Conservation (phyloP, 116 monocot species). For the Trichopus zeylanicus region DNA sequence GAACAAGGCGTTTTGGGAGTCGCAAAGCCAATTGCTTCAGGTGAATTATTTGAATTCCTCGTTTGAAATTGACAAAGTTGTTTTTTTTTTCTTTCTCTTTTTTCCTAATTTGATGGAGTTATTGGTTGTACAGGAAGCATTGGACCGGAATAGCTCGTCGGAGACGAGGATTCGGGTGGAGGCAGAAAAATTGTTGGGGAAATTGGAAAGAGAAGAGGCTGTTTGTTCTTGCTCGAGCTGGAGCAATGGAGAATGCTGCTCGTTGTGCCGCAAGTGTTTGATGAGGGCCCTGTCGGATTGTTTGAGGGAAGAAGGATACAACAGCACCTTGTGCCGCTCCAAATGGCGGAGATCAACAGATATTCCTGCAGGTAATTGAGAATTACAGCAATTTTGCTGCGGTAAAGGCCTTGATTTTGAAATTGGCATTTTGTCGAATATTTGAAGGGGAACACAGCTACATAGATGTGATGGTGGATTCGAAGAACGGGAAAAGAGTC, state of each 20-base stretch:
- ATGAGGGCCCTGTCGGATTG: constrained; percentile 24
- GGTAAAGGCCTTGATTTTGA: neutral
- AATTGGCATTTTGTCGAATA: neutral
- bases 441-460: constrained; percentile 73
- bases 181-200: constrained; percentile 29
- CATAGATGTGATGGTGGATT: constrained; percentile 51
- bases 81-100: neutral
- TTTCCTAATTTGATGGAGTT: neutral
- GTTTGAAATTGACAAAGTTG: neutral
- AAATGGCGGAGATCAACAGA: constrained; percentile 64
- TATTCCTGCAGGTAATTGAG: constrained; percentile 56
- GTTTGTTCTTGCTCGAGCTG: constrained; percentile 30
- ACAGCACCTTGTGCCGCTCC: constrained; percentile 78
- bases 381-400: neutral
- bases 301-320: constrained; percentile 42
- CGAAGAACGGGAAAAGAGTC: constrained; percentile 32
- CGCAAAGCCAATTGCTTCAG: constrained; percentile 48
- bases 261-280: constrained; percentile 37
- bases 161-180: constrained; percentile 39
- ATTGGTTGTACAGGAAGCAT: constrained; percentile 22
- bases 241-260: constrained; percentile 2
- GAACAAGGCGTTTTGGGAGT: constrained; percentile 55
- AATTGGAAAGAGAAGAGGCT: constrained; percentile 8
- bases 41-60: constrained; percentile 9
- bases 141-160: constrained; percentile 34